phyloP scores from a whole-genome alignment of 2,329 filamentous ascomycete species.

The Botrytis fragariae region DNA sequence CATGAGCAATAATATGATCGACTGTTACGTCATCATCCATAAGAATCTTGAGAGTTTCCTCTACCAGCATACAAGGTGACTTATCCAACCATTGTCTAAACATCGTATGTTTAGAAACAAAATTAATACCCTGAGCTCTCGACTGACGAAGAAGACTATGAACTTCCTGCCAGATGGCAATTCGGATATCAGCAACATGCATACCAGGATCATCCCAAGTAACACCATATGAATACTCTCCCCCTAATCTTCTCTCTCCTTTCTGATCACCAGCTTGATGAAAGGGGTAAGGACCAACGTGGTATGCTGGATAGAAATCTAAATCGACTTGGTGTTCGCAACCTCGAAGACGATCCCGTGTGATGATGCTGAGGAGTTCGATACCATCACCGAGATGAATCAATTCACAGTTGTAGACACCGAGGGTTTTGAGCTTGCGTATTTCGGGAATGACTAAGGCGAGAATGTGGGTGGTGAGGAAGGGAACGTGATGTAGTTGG shows the following conservation, averaged over 20 bases:
- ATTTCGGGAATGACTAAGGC: slow-evolving; percentile 33
- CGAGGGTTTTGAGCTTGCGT: slow-evolving; percentile 30
- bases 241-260: not conserved
- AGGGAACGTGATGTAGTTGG: slow-evolving; percentile 33
- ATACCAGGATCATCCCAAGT: slow-evolving; percentile 34
- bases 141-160: slow-evolving; percentile 25
- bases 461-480: slow-evolving; percentile 30
- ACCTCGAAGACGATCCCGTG: slow-evolving; percentile 24
- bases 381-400: slow-evolving; percentile 32
- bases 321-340: slow-evolving; percentile 29
- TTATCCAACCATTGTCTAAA: slow-evolving; percentile 35
- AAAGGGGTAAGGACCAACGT: slow-evolving; percentile 10
- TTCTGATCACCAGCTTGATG: slow-evolving; percentile 23
- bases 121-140: slow-evolving; percentile 27
- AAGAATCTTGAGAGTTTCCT: slow-evolving; percentile 26
- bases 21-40: not conserved
- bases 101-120: slow-evolving; percentile 22
- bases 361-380: slow-evolving; percentile 31
- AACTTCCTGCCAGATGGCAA: slow-evolving; percentile 32
- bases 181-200: slow-evolving; percentile 15
- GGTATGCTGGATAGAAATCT: slow-evolving; percentile 35
- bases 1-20: slow-evolving; percentile 22
- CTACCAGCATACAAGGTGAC: slow-evolving; percentile 30
- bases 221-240: slow-evolving; percentile 29
- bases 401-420: slow-evolving; percentile 35